phyloP scores from a whole-genome alignment of 129 eudicot species.

The Flaveria trinervia region DNA sequence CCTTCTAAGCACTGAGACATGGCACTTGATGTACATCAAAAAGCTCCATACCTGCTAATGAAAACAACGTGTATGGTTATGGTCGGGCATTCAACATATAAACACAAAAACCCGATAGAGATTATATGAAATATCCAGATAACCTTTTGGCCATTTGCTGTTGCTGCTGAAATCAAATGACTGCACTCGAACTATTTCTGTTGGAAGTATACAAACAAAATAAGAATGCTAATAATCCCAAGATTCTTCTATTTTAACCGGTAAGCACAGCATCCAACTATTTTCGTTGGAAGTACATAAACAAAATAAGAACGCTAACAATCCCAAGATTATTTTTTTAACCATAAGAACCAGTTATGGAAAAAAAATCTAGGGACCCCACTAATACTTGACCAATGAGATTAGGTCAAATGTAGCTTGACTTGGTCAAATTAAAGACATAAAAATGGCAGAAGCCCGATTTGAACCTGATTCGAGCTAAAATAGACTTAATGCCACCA shows the following conservation, averaged over 20 bases:
- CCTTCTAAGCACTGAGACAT: slow-evolving; percentile 96
- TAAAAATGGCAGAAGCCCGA: too few species aligned
- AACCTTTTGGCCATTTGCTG: slow-evolving; percentile 70
- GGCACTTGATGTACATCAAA: slow-evolving; percentile 56
- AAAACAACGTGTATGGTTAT: not conserved
- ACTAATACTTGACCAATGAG: too few species aligned
- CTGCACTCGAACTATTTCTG: slow-evolving; percentile 21
- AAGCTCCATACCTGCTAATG: slow-evolving; percentile 62
- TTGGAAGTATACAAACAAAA: not conserved
- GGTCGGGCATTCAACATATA: slow-evolving; percentile 1
- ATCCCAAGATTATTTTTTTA: not conserved
- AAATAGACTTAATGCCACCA: not conserved
- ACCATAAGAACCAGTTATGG: too few species aligned
- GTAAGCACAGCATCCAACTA: not conserved
- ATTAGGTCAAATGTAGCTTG: too few species aligned
- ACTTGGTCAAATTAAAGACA: too few species aligned
- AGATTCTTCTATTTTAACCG: too few species aligned
- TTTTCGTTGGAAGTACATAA: slow-evolving; percentile 13
- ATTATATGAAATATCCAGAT: not conserved
- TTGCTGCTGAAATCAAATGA: slow-evolving; percentile 19
- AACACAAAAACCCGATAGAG: not conserved
- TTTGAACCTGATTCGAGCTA: too few species aligned
- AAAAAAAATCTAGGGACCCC: too few species aligned
- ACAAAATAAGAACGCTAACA: not conserved
- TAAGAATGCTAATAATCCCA: not conserved